Base-by-base conservation (phyloP, 1,139 yeast genomes). In the Yamadazyma sp. region DNA sequence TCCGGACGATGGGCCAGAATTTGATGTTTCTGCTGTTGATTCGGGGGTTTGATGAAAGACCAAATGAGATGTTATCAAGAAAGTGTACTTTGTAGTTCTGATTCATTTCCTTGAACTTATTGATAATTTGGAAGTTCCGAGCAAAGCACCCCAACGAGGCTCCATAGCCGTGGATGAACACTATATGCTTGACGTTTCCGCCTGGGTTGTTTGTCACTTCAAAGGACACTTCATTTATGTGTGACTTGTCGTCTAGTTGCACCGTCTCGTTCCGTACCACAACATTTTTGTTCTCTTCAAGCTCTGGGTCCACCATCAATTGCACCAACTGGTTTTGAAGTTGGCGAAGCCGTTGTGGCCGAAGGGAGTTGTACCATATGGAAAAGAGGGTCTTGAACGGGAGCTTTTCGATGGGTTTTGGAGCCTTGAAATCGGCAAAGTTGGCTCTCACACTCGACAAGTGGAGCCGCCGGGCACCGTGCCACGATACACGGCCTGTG, bases 131-230 rank as follows among this genome's bases (percentile, higher is more conserved):
- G 47, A 88, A 79, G 54, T 87, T 91, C 41, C 89, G 70, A 49
- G 88, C 89, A 64, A 81, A 92, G 55, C 92, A 85, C 17, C 94
- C 92, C 12, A 85, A 71, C 0, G 95, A 84, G 0, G 98, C 95
- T 0, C 95, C 96, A 59, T 87, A 89, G 0, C 98, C 98, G 57
- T 92, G 98, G 12, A 92, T 55, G 52, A 92, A 69, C 4, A 89
- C 88, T 17, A 84, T 52, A 47, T 77, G 77, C 52, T 62, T 63
- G 2, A 57, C 53, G 14, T 54, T 54, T 4, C 52, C 50, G 0
- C 40, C 27, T 2, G 45, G 34, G 32, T 53, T 42, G 29, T 66
- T 66, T 3, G 51, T 49, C 24, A 66, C 51, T 27, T 63, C 60
- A 37, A 73, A 54, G 17, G 63, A 51, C 2, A 72, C 53, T 40